A percentile compares a stretch with the other conserved stretches of the same genome.
These are phyloP conservation scores for Acanthamoeba royreba DNA, from an alignment of 208 protist species.

Conservation along the genomic window DNA sequence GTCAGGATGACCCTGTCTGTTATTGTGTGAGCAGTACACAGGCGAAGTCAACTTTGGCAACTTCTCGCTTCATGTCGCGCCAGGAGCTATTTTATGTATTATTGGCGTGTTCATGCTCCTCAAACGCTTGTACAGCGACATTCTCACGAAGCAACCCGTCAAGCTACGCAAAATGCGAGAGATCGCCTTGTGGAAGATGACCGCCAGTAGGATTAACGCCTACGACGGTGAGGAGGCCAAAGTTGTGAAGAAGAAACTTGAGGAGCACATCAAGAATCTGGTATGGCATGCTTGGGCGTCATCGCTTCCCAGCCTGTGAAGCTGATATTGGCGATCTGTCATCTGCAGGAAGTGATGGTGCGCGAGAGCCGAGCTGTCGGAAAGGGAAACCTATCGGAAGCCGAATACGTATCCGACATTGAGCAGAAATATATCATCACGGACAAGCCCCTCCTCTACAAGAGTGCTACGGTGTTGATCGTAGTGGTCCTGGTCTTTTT, in stretches of 20 bases:
- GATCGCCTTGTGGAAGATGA: slow-evolving; percentile 37
- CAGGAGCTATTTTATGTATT: background rate
- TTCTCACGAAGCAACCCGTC: background rate
- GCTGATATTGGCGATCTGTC: no score
- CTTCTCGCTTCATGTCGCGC: slow-evolving; percentile 22
- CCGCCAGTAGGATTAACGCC: background rate
- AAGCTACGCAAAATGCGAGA: slow-evolving; percentile 4
- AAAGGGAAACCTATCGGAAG: slow-evolving; percentile 15
- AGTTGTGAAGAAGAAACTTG: slow-evolving; percentile 10
- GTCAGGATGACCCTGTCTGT: background rate
- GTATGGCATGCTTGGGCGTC: background rate
- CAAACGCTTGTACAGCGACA: background rate
- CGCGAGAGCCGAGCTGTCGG: background rate
- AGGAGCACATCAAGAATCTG: slow-evolving; percentile 44
- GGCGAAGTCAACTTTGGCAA: slow-evolving; percentile 40
- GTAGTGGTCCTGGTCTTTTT: slow-evolving; percentile 70
- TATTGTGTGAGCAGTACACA: background rate
- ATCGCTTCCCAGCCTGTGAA: no score
- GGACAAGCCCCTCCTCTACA: slow-evolving; percentile 54
- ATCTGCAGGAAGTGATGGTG: background rate
- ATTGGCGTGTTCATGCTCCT: background rate
- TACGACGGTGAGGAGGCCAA: slow-evolving; percentile 48
- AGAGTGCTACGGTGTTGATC: slow-evolving; percentile 50
- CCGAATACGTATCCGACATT: slow-evolving; percentile 49
- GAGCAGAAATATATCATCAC: slow-evolving; percentile 61